Base-by-base conservation (phyloP, 108 stramenopile species). In the Cyclotella distinguenda region DNA sequence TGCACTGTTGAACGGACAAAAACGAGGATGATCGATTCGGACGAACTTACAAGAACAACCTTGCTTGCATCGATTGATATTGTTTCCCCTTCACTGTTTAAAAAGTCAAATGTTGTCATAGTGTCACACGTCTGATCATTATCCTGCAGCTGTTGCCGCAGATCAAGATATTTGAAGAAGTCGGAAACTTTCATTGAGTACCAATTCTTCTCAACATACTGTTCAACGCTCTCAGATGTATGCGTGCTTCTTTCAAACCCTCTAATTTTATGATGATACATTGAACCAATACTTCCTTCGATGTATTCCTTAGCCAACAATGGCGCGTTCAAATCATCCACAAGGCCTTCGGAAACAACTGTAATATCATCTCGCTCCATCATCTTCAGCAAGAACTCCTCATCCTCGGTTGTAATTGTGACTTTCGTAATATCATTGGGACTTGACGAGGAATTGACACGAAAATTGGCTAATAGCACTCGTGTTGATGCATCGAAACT, bases 291-390 rank as follows among this genome's bases (percentile, higher is more conserved):
- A 18, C 43, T 23, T 18, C 60, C 60, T 4, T 47, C 53, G 10
- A 91, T 60, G 36, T 79, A 80, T 4, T 81, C 74, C 16, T 66
- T 39, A 12, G 40, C 65, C 84, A 84, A 87, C 3, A 82, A n/a
- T 6, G 73, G 48, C 22, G 59, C 47, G 18, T 79, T 64, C 18
- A 70, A 42, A 18, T 44, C 43, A 39, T 79, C 78, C 6, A 80
- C 43, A 16, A 88, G 59, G 9, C 86, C 89, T 35, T 84, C 68
- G 16, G 74, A 77, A 23, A 91, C 66, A 11, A 90, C 78, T 10
- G 86, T 82, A 13, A 90, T 69, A 46, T 90, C 86, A 50, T 82
- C 72, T 54, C 86, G 39, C 48, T 87, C 89, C 80, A 86, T 77
- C 75, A 87, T 84, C 26, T 58, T 21, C 16, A 87, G 54, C 21